These are phyloP conservation scores for Hansenula sp. DNA, from an alignment of 1,139 yeast species.

Conservation along the genomic window DNA sequence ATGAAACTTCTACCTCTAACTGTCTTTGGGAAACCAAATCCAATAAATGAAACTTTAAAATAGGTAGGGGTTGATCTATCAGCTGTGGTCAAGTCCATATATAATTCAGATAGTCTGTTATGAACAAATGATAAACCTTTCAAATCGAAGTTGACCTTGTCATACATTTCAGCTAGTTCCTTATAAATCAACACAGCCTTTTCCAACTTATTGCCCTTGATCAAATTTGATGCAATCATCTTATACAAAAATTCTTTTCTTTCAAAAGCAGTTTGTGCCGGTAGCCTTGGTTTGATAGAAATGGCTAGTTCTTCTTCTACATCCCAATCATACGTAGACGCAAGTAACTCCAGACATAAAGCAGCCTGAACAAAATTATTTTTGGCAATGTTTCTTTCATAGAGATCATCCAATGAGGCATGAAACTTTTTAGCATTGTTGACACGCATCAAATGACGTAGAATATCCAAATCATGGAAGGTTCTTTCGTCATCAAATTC, in stretches of 20 bases:
- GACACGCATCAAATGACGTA: slow-evolving; percentile 74
- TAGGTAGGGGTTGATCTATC: slow-evolving; percentile 77
- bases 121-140: slow-evolving; percentile 74
- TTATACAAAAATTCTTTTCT: slow-evolving; percentile 73
- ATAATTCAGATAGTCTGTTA: slow-evolving; percentile 62
- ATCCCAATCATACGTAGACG: slow-evolving; percentile 77
- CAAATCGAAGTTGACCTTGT: slow-evolving; percentile 69
- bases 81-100: slow-evolving; percentile 62
- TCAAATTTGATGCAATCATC: slow-evolving; percentile 67
- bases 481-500: slow-evolving; percentile 88
- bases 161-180: slow-evolving; percentile 75
- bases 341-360: slow-evolving; percentile 70
- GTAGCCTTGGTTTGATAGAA: slow-evolving; percentile 65
- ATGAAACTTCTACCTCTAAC: slow-evolving; percentile 75
- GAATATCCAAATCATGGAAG: slow-evolving; percentile 72
- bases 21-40: slow-evolving; percentile 79
- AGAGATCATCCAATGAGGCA: slow-evolving; percentile 72
- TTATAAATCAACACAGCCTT: slow-evolving; percentile 76
- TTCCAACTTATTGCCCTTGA: slow-evolving; percentile 71
- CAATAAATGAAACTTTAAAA: slow-evolving; percentile 78
- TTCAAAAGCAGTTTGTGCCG: slow-evolving; percentile 76
- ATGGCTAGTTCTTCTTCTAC: slow-evolving; percentile 54
- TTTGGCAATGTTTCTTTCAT: slow-evolving; percentile 58
- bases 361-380: slow-evolving; percentile 80
- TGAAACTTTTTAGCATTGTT: slow-evolving; percentile 79